Conservation (phyloP, 2,329 filamentous ascomycete genomes). For the Colletotrichum neosansevieriae region DNA sequence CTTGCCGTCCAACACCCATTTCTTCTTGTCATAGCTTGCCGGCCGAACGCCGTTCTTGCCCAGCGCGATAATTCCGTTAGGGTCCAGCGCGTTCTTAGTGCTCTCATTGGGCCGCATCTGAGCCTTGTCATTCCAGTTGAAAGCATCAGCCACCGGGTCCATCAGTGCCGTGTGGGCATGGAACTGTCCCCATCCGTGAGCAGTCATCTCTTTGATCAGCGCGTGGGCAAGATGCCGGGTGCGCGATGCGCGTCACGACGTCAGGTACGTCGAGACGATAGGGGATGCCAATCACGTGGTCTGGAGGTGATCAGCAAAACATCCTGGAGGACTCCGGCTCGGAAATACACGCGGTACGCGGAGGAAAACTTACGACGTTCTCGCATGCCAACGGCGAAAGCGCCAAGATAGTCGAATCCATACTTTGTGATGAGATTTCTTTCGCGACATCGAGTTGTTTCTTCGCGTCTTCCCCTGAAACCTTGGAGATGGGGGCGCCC, state of each 20-base stretch:
- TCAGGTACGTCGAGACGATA: slow-evolving; percentile 59
- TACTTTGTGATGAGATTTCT: slow-evolving; percentile 42
- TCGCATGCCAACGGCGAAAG: slow-evolving; percentile 47
- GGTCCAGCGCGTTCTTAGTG: slow-evolving; percentile 58
- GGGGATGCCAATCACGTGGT: slow-evolving; percentile 66
- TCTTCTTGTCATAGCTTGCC: slow-evolving; percentile 42
- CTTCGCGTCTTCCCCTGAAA: slow-evolving; percentile 50
- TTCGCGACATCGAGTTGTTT: slow-evolving; percentile 49
- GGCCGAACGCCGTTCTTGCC: slow-evolving; percentile 52
- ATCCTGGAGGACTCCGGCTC: background rate
- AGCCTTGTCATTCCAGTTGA: slow-evolving; percentile 55
- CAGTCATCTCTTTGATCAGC: slow-evolving; percentile 54
- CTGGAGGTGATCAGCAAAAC: background rate
- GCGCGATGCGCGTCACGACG: slow-evolving; percentile 48
- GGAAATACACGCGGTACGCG: too few species aligned
- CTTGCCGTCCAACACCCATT: slow-evolving; percentile 38
- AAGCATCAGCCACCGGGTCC: slow-evolving; percentile 58
- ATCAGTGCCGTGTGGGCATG: slow-evolving; percentile 58
- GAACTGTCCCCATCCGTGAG: slow-evolving; percentile 57
- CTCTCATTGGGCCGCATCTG: slow-evolving; percentile 57
- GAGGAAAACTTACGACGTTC: slow-evolving; percentile 44
- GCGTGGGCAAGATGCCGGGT: slow-evolving; percentile 45
- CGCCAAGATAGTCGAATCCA: slow-evolving; percentile 49
- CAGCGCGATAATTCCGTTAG: slow-evolving; percentile 50
- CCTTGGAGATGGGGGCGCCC: slow-evolving; percentile 53